Conservation (phyloP, 257 asterid species). For the Fraxinus americana region DNA sequence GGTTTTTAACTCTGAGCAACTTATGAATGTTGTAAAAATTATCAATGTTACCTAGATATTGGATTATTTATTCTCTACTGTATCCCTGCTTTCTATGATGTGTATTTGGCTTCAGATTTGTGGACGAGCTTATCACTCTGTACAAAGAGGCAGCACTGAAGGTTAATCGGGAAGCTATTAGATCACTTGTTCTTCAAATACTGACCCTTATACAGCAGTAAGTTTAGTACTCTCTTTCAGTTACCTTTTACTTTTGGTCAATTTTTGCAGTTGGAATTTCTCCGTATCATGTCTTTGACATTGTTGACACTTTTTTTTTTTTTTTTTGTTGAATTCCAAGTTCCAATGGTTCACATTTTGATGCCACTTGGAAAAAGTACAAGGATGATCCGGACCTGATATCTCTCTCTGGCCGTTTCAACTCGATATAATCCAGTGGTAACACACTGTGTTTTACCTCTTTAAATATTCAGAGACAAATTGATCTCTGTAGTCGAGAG, state of each 20-base stretch:
- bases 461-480: neutral
- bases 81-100: slow-evolving; percentile 10
- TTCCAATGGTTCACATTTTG: slow-evolving; percentile 60
- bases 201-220: slow-evolving; percentile 64
- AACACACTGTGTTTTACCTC: slow-evolving; percentile 19
- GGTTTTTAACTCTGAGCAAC: neutral
- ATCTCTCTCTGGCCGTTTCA: slow-evolving; percentile 38
- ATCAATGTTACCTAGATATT: neutral
- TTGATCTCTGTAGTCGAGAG: neutral
- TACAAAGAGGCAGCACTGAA: slow-evolving; percentile 82
- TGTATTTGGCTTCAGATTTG: slow-evolving; percentile 54
- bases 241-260: neutral
- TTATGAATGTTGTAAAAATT: neutral
- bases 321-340: slow-evolving; percentile 33
- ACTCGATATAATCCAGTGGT: slow-evolving; percentile 33
- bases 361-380: slow-evolving; percentile 69
- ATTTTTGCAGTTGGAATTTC: neutral
- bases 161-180: slow-evolving; percentile 68
- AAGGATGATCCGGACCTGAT: slow-evolving; percentile 74
- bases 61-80: neutral
- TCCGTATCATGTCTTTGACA: slow-evolving; percentile 2
- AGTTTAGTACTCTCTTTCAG: slow-evolving; percentile 27
- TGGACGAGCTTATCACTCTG: slow-evolving; percentile 79
- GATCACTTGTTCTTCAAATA: slow-evolving; percentile 59
- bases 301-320: neutral